phyloP scores from a whole-genome alignment of 768 basidiomycete species.

The Suillus luteus region DNA sequence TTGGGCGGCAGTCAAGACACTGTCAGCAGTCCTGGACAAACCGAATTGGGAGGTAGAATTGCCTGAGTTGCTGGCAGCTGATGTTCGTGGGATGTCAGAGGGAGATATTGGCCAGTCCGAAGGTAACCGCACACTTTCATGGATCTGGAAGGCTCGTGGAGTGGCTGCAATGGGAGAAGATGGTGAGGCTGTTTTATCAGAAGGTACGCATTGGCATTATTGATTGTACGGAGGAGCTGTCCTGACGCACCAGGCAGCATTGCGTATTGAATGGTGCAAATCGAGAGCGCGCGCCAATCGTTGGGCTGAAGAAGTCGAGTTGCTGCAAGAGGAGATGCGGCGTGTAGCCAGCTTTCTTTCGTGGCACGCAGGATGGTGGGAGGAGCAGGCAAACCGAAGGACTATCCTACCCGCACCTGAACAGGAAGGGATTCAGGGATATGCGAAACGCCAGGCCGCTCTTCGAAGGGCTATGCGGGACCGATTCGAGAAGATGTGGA shows the following conservation, averaged over 20 bases:
- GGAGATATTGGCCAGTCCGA: not conserved
- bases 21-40: no score
- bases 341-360: constrained; percentile 23
- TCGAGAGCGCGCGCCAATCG: constrained; percentile 21
- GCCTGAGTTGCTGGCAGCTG: no score
- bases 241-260: no score
- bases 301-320: constrained; percentile 26
- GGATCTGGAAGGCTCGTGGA: not conserved
- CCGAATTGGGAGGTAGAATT: no score
- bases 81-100: not conserved
- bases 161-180: no score
- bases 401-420: not conserved
- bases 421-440: not conserved
- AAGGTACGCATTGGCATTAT: not conserved
- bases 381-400: not conserved
- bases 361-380: constrained; percentile 27
- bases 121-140: not conserved
- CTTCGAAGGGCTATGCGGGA: not conserved
- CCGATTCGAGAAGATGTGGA: not conserved
- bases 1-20: no score
- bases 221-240: no score
- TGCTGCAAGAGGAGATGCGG: constrained; percentile 31
- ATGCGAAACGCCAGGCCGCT: not conserved
- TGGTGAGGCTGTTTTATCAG: no score
- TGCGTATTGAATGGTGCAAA: constrained; percentile 28